Percentiles rank a stretch among this genome's conserved stretches.
phyloP scores from a whole-genome alignment of 352 stramenopile species.

The Thalassiosira oceanica region DNA sequence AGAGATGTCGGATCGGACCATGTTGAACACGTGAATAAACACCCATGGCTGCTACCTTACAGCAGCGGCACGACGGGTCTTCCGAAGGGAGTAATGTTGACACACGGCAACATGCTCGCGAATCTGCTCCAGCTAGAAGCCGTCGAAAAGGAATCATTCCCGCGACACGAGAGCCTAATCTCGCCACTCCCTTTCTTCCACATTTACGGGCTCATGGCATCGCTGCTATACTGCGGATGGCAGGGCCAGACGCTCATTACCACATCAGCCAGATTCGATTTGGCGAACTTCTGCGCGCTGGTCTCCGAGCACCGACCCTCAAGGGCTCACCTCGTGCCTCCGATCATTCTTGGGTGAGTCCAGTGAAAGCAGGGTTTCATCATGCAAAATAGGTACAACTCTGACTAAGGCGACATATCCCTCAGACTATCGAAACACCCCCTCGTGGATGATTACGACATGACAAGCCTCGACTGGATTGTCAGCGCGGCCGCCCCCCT shows the following conservation, averaged over 20 bases:
- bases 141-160: conserved; percentile 53
- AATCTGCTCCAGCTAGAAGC: conserved; percentile 87
- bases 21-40: conserved; percentile 27
- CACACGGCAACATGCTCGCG: conserved; percentile 85
- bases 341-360: too few species aligned
- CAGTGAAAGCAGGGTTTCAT: too few species aligned
- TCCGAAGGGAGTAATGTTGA: conserved; percentile 92
- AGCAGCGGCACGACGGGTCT: conserved; percentile 89
- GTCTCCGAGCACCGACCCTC: conserved; percentile 77
- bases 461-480: conserved; percentile 81
- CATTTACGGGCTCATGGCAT: conserved; percentile 89
- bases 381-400: too few species aligned
- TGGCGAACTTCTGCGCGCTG: conserved; percentile 84
- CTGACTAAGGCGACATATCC: too few species aligned
- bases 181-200: conserved; percentile 93
- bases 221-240: conserved; percentile 84
- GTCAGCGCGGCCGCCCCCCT: conserved; percentile 85
- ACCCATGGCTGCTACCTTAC: conserved; percentile 86
- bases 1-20: conserved; percentile 15
- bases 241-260: conserved; percentile 85
- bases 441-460: conserved; percentile 89
- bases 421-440: conserved; percentile 86
- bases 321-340: conserved; percentile 87
- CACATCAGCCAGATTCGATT: conserved; percentile 86
- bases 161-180: conserved; percentile 64